Percentiles rank a stretch among this genome's conserved stretches.
These are phyloP conservation scores for Murraya koenigii DNA, from an alignment of 345 rosid species.

Conservation along the genomic window DNA sequence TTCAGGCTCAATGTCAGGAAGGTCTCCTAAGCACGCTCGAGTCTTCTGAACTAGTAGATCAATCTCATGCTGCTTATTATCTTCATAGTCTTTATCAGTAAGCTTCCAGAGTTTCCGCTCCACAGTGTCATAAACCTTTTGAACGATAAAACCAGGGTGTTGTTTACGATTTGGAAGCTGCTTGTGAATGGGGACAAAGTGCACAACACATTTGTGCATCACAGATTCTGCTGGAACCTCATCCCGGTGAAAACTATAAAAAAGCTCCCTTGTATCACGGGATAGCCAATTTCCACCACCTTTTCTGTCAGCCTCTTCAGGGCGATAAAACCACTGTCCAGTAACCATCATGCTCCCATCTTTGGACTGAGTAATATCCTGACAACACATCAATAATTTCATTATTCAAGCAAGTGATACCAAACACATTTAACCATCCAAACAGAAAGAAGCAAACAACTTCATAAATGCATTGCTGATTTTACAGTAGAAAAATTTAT, in stretches of 20 bases:
- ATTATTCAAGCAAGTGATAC: neutral
- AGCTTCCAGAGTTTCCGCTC: slow-evolving; percentile 65
- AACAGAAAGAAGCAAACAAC: neutral
- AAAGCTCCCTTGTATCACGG: slow-evolving; percentile 78
- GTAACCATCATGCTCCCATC: slow-evolving; percentile 70
- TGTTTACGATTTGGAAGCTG: slow-evolving; percentile 78
- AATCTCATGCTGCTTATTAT: slow-evolving; percentile 67
- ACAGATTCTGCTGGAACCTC: slow-evolving; percentile 97
- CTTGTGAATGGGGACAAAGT: slow-evolving; percentile 84
- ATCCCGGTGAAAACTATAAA: slow-evolving; percentile 94
- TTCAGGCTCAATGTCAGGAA: slow-evolving; percentile 54
- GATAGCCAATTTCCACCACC: slow-evolving; percentile 96
- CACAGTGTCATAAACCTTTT: slow-evolving; percentile 71
- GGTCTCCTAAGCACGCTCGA: slow-evolving; percentile 55
- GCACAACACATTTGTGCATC: slow-evolving; percentile 97
- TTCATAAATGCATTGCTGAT: neutral
- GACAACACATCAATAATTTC: slow-evolving; percentile 15
- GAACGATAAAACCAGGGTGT: slow-evolving; percentile 91
- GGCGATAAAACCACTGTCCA: slow-evolving; percentile 99
- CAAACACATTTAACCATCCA: neutral
- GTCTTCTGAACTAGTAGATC: slow-evolving; percentile 83
- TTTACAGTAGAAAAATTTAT: neutral
- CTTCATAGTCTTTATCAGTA: slow-evolving; percentile 77
- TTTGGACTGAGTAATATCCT: slow-evolving; percentile 76
- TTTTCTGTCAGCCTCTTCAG: slow-evolving; percentile 92